Conservation (phyloP, 2,329 filamentous ascomycete genomes). For the Volutella citrinella region DNA sequence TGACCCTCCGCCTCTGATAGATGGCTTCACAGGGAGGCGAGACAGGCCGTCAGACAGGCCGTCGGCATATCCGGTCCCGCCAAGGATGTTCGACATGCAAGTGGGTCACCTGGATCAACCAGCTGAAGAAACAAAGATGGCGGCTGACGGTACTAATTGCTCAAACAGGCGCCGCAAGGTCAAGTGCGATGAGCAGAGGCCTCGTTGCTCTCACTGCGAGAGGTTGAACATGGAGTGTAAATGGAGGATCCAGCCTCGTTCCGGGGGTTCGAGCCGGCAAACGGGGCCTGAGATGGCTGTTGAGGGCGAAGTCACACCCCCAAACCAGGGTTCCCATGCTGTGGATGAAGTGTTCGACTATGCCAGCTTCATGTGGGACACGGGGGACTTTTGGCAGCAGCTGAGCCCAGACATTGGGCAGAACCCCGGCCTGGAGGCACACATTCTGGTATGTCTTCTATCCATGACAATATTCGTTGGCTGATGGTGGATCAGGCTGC, state of each 20-base stretch:
- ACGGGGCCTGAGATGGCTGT: slow-evolving; percentile 25
- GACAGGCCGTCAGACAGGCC: too few species aligned
- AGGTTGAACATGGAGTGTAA: slow-evolving; percentile 50
- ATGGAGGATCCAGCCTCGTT: slow-evolving; percentile 39
- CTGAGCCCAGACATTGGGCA: slow-evolving; percentile 23
- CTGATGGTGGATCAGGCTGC: slow-evolving; percentile 10
- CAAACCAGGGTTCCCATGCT: slow-evolving; percentile 26
- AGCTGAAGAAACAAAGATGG: rapidly evolving
- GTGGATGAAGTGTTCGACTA: slow-evolving; percentile 46
- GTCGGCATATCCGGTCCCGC: slow-evolving; percentile 23
- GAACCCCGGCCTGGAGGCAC: slow-evolving; percentile 20
- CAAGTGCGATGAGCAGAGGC: slow-evolving; percentile 48
- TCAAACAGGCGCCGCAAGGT: slow-evolving; percentile 43
- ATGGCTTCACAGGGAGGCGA: too few species aligned
- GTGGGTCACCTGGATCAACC: too few species aligned
- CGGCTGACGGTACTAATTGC: background rate
- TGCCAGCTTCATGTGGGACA: slow-evolving; percentile 48
- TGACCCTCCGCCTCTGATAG: too few species aligned
- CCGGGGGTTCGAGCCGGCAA: slow-evolving; percentile 25
- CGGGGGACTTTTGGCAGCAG: slow-evolving; percentile 34
- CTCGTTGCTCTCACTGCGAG: slow-evolving; percentile 49
- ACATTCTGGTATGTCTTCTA: slow-evolving; percentile 17
- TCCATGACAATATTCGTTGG: background rate
- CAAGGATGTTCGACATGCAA: slow-evolving; percentile 43
- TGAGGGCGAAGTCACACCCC: too few species aligned